Conservation (phyloP, 768 basidiomycete genomes). For the Leccinum variicolor region DNA sequence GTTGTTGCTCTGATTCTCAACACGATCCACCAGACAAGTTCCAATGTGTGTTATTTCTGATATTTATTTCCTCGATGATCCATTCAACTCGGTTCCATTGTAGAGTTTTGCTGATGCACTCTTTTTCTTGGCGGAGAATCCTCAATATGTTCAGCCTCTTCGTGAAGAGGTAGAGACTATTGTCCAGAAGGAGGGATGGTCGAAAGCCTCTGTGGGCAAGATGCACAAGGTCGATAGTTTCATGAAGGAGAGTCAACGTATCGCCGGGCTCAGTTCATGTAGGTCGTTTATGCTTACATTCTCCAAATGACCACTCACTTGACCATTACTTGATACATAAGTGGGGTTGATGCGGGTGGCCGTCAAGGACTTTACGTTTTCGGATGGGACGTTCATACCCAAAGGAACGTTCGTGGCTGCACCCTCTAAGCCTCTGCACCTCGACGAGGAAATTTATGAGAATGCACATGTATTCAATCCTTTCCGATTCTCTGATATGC, state of each 20-base stretch:
- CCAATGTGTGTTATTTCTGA: not conserved
- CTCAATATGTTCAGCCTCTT: not conserved
- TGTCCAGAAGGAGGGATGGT: not conserved
- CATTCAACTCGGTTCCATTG: not conserved
- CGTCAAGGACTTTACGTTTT: constrained; percentile 32
- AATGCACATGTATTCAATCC: constrained; percentile 40
- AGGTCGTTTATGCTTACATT: not conserved
- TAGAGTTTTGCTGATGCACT: not conserved
- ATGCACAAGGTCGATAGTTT: not conserved
- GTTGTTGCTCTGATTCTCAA: too few species aligned
- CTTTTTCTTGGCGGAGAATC: not conserved
- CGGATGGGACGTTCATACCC: constrained; percentile 30
- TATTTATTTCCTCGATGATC: not conserved
- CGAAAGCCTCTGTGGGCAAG: not conserved
- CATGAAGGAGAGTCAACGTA: not conserved
- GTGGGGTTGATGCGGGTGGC: constrained; percentile 33
- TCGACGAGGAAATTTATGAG: constrained; percentile 24
- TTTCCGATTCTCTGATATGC: constrained; percentile 43
- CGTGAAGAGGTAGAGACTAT: not conserved
- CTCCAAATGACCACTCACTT: not conserved
- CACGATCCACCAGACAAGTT: not conserved
- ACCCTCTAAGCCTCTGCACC: constrained; percentile 24
- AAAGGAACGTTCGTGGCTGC: constrained; percentile 23
- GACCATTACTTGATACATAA: not conserved
- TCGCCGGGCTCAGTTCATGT: constrained; percentile 5